Base-by-base conservation (phyloP, 208 protist species). In the Phytomonas francai region DNA sequence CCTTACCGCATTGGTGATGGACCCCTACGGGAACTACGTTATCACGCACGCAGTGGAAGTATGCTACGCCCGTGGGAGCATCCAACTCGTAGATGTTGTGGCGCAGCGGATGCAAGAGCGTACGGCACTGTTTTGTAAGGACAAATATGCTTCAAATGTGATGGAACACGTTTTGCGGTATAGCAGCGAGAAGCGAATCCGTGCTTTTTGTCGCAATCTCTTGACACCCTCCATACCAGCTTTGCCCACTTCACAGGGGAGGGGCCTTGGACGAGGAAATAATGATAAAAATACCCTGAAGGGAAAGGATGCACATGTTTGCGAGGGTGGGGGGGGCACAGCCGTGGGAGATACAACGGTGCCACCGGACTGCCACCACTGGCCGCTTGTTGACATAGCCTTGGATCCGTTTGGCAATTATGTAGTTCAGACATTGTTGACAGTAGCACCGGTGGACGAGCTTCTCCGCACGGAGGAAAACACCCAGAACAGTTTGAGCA, bases 81-180 rank as follows among this genome's bases (percentile, higher is more conserved):
- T 73, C 25, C 31, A 70, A 31, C 74, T 82, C n/a, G 75, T 87
- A 36, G 79, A 87, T 65, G 73, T 69, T 32, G 60, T 86, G 30
- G 80, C 78, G n/a, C 27, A 60, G 2, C 60, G 67, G 82, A 70
- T 69, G 71, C 71, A 72, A 42, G 12, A 8, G 8, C 71, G 72
- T 67, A 36, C 84, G 54, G 65, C 84, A 34, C 57, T 59, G 32
- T 76, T 98, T 28, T 96, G 92, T 39, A 92, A 66, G 22, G 95
- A 98, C 72, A 99, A 99, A 70, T 99, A 98, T 70, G 92, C 85
- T 28, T 98, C 96, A 0, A 98, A 99, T 66, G 97, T 99, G 2
- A 82, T 99, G 11, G 97, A 99, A 72, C 97, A 97, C 72, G 94
- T 97, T 67, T 56, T 99, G 45, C 79, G 83, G n/a, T 65, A 68